phyloP scores from a whole-genome alignment of 371 early-diverging fungal genomes.

The Mortierella sp. region DNA sequence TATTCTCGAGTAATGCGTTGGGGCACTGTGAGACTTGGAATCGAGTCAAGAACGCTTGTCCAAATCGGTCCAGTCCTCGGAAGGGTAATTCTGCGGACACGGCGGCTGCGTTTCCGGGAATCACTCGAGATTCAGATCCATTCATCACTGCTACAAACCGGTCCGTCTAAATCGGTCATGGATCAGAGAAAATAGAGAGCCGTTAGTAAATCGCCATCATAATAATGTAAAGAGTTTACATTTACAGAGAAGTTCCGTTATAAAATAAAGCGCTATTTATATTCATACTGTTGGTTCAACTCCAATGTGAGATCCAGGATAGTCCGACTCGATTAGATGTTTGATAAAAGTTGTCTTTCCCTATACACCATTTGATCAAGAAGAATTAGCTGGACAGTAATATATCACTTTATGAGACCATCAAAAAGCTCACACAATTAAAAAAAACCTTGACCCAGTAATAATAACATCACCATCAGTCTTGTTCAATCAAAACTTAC shows the following conservation, averaged over 20 bases:
- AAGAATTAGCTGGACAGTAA: not conserved
- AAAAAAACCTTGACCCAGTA: not conserved
- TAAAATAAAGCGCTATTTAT: not conserved
- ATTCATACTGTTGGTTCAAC: conserved; percentile 82
- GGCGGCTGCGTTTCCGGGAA: conserved; percentile 93
- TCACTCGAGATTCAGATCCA: conserved; percentile 77
- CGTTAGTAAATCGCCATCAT: too few species aligned
- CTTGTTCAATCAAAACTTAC: conserved; percentile 45
- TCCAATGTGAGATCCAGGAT: conserved; percentile 89
- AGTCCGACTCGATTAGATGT: conserved; percentile 82
- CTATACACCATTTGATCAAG: conserved; percentile 34
- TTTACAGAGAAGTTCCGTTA: too few species aligned
- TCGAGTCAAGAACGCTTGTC: conserved; percentile 84
- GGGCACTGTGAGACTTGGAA: conserved; percentile 89
- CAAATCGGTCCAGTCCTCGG: conserved; percentile 79
- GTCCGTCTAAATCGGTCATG: conserved; percentile 69
- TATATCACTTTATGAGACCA: too few species aligned
- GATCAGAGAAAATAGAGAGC: too few species aligned
- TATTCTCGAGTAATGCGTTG: conserved; percentile 78
- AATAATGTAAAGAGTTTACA: too few species aligned
- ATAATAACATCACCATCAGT: not conserved
- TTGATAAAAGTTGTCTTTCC: conserved; percentile 91
- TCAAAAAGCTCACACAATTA: not conserved
- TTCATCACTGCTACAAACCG: conserved; percentile 88
- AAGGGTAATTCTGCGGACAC: conserved; percentile 89